Percentiles rank a stretch among this genome's conserved stretches.
Evolutionary conservation across 2,329 filamentous ascomycete species (phyloP).

Genomic region (Aureobasidium sp.): DNA sequence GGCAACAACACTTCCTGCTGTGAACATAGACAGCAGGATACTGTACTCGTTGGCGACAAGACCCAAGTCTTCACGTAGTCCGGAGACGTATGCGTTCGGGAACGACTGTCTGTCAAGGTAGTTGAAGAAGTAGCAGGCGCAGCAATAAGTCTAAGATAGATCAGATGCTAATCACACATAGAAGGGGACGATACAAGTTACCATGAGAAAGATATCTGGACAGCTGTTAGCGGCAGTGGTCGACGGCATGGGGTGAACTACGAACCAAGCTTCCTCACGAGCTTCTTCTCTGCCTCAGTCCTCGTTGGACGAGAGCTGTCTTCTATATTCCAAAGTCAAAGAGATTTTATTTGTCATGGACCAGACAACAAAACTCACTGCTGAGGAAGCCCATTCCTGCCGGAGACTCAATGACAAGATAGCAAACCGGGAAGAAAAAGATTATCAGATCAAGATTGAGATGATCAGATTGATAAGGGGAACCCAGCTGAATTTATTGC

Average conservation of each 20-base stretch:
- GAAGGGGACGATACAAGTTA: neutral
- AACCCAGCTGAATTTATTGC: neutral
- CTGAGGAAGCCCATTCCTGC: neutral
- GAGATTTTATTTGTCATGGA: accelerated
- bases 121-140: constrained; percentile 27
- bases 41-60: constrained; percentile 58
- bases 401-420: neutral
- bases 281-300: neutral
- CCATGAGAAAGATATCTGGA: neutral
- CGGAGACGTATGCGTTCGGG: constrained; percentile 61
- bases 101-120: constrained; percentile 58
- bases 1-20: constrained; percentile 54
- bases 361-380: neutral
- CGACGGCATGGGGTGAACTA: neutral
- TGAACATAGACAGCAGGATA: constrained; percentile 34
- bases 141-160: neutral
- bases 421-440: neutral
- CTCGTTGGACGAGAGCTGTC: neutral
- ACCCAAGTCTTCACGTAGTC: constrained; percentile 57
- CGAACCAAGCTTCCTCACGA: constrained; percentile 3
- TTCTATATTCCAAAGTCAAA: neutral
- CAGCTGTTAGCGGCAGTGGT: neutral
- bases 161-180: neutral
- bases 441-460: constrained; percentile 1
- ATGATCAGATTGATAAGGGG: constrained; percentile 9